These are phyloP conservation scores for Fraxinus angustifolia DNA, from an alignment of 305 asterid species.

Conservation along the genomic window DNA sequence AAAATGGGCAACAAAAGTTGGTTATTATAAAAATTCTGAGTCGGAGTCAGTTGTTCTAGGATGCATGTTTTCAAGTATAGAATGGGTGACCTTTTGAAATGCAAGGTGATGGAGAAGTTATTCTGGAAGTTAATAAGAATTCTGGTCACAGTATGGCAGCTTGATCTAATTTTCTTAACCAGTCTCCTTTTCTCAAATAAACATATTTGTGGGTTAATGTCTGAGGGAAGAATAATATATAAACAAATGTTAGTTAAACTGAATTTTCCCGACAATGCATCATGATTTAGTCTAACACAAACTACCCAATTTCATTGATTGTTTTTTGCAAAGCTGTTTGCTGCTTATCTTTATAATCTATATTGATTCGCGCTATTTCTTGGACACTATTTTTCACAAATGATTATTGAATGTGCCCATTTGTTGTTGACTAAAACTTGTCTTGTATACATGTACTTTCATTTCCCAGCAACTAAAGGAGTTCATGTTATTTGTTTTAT, in stretches of 20 bases:
- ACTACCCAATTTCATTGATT: background rate
- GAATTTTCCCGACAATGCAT: background rate
- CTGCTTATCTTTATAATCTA: background rate
- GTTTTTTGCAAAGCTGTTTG: background rate
- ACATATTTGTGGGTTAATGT: background rate
- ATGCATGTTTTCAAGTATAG: background rate
- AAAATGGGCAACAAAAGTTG: background rate
- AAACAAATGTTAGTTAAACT: background rate
- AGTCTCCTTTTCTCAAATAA: background rate
- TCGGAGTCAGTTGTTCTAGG: background rate
- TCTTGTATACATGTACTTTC: background rate
- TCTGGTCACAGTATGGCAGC: background rate
- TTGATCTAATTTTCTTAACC: background rate
- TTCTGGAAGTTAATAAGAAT: background rate
- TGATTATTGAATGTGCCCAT: background rate
- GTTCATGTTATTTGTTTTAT: background rate
- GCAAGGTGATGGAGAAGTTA: background rate
- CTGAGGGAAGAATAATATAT: background rate
- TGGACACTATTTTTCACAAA: background rate
- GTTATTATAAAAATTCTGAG: background rate
- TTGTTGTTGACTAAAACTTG: background rate
- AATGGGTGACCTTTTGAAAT: background rate
- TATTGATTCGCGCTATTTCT: background rate
- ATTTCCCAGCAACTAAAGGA: background rate
- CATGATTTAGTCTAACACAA: background rate